phyloP scores from a whole-genome alignment of 257 asterid genomes.

The Salvia hispanica region DNA sequence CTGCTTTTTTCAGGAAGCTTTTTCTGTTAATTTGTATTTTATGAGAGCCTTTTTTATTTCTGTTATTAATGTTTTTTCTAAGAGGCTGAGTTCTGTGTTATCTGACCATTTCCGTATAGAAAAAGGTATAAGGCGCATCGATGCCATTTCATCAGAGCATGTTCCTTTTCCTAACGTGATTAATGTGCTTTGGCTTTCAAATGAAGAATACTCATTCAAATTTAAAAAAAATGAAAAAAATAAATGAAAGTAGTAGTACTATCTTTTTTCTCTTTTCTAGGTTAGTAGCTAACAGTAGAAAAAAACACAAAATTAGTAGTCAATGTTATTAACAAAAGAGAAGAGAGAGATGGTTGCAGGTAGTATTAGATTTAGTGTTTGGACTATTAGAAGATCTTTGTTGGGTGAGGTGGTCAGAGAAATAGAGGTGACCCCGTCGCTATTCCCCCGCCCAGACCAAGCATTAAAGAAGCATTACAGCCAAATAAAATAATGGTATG shows the following conservation, averaged over 20 bases:
- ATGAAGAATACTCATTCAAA: not conserved
- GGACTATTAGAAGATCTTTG: constrained; percentile 76
- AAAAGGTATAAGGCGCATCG: constrained; percentile 32
- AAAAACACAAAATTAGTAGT: too few species aligned
- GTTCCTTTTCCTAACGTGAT: constrained; percentile 18
- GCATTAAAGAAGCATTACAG: too few species aligned
- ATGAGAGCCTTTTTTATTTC: not conserved
- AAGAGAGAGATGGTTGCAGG: not conserved
- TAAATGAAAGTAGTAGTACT: too few species aligned
- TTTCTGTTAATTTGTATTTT: constrained; percentile 26
- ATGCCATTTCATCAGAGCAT: constrained; percentile 10
- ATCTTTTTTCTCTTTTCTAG: too few species aligned
- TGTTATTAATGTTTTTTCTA: too few species aligned
- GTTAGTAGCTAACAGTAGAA: too few species aligned
- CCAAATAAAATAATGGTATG: constrained; percentile 39
- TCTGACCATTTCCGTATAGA: constrained; percentile 31
- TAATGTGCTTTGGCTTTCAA: constrained; percentile 24
- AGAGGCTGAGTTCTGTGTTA: constrained; percentile 6
- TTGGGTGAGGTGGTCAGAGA: constrained; percentile 64
- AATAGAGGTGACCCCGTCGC: constrained; percentile 41
- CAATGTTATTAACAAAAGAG: too few species aligned
- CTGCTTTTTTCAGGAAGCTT: constrained; percentile 22
- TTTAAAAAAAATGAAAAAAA: too few species aligned
- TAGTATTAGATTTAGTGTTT: constrained; percentile 51
- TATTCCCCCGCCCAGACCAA: constrained; percentile 27